A percentile compares a stretch with the other conserved stretches of the same genome.
Conservation (phyloP, 2,329 filamentous ascomycete species). For the Catunica adiposa region DNA sequence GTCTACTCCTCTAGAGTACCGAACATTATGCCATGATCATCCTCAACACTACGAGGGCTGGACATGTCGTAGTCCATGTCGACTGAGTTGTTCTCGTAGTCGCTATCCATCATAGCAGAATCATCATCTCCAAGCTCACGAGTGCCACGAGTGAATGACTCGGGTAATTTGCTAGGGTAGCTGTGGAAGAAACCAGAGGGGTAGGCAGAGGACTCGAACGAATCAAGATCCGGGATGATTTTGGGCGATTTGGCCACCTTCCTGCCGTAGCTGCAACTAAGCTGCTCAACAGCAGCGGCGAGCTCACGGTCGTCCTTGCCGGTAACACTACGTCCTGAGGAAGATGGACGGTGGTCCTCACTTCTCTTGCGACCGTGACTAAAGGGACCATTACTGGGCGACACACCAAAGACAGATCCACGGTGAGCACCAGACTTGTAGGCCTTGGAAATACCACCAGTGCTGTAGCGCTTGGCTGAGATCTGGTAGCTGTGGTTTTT, state of each 20-base stretch:
- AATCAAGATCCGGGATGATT: slow-evolving; percentile 57
- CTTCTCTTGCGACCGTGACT: slow-evolving; percentile 55
- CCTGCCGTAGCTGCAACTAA: slow-evolving; percentile 77
- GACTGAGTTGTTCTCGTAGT: slow-evolving; percentile 38
- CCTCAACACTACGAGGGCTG: slow-evolving; percentile 60
- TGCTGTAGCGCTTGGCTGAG: slow-evolving; percentile 41
- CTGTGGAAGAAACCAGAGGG: slow-evolving; percentile 48
- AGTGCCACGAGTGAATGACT: slow-evolving; percentile 42
- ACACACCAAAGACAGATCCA: slow-evolving; percentile 31
- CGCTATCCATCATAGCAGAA: slow-evolving; percentile 51
- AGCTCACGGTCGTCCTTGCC: slow-evolving; percentile 76
- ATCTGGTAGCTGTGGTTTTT: slow-evolving; percentile 34
- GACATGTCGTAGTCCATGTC: slow-evolving; percentile 47
- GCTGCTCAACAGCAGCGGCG: slow-evolving; percentile 74
- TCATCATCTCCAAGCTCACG: slow-evolving; percentile 28
- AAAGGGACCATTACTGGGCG: slow-evolving; percentile 21
- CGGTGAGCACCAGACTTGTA: slow-evolving; percentile 48
- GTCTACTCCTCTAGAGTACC: slow-evolving; percentile 71
- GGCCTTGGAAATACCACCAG: slow-evolving; percentile 51
- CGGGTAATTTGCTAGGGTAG: slow-evolving; percentile 42
- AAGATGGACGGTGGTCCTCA: slow-evolving; percentile 59
- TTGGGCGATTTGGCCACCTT: slow-evolving; percentile 31
- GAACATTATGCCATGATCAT: slow-evolving; percentile 80
- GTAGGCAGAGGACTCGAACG: slow-evolving; percentile 46
- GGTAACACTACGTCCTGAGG: slow-evolving; percentile 57